Evolutionary conservation across 2,329 filamentous ascomycete species (phyloP), one percentile per base, ranked within the genome.

Genomic region (Talaromyces sp.): DNA sequence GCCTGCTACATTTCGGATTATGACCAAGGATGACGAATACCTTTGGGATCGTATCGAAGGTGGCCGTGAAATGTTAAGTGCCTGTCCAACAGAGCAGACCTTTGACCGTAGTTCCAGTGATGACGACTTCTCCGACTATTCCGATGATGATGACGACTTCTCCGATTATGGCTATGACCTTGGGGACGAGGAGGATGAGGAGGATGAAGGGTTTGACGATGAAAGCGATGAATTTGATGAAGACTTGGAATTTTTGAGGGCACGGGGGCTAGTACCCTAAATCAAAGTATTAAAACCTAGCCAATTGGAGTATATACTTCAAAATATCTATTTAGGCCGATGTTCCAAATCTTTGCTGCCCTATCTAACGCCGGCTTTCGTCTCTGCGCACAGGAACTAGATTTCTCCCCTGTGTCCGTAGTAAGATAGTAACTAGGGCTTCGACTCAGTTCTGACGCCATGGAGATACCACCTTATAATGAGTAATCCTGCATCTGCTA

Each of bases 261-360:
- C n/a, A n/a, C n/a, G n/a, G n/a, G n/a, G n/a, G n/a, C n/a, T n/a
- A n/a, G n/a, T n/a, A n/a, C n/a, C n/a, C n/a, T n/a, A n/a, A n/a
- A n/a, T n/a, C n/a, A n/a, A n/a, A n/a, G n/a, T n/a, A n/a, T n/a
- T n/a, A n/a, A n/a, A n/a, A n/a, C n/a, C n/a, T n/a, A n/a, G n/a
- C n/a, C n/a, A n/a, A n/a, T n/a, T n/a, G n/a, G n/a, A n/a, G n/a
- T n/a, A n/a, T n/a, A n/a, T n/a, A n/a, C n/a, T n/a, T n/a, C n/a
- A n/a, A n/a, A n/a, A n/a, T n/a, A n/a, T n/a, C n/a, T n/a, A n/a
- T n/a, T n/a, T n/a, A n/a, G n/a, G 56, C 36, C 56, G 50, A 50
- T 45, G 56, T 69, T 17, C 64, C 67, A 1, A 67, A 66, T 60
- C 37, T 61, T 33, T 35, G 56, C 61, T 40, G 17, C 61, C 2